Conservation (phyloP, 148 eudicot species). For the Cornus suecica region DNA sequence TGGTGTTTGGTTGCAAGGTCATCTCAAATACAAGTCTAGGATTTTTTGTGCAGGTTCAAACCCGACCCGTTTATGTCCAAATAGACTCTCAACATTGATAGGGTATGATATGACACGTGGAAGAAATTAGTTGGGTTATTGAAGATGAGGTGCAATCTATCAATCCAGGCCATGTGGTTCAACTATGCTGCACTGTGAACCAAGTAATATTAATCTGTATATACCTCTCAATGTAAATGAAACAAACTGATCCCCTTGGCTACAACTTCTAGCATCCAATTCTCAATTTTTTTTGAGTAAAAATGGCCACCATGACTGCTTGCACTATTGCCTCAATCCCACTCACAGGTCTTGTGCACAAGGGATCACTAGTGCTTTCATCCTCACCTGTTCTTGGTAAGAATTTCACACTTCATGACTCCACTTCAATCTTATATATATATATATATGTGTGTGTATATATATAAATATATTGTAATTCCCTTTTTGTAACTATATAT, state of each 20-base stretch:
- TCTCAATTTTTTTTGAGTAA: not conserved
- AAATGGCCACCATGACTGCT: conserved; percentile 80
- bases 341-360: conserved; percentile 57
- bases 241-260: conserved; percentile 7
- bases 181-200: conserved; percentile 11
- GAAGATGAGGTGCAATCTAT: conserved; percentile 45
- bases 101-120: conserved; percentile 60
- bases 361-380: conserved; percentile 32
- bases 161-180: conserved; percentile 55
- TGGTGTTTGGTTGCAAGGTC: not conserved
- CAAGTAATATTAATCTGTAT: not conserved
- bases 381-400: conserved; percentile 74
- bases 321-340: conserved; percentile 58
- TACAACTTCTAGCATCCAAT: conserved; percentile 6
- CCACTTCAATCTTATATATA: not conserved
- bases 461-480: too few relatives aligned
- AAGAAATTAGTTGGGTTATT: conserved; percentile 40
- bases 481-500: too few relatives aligned
- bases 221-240: not conserved
- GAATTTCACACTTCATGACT: not conserved
- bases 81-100: not conserved
- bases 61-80: not conserved
- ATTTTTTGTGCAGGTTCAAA: not conserved
- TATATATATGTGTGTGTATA: not conserved
- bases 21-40: not conserved